phyloP scores from a whole-genome alignment of 805 yeast species.

The Cyberlindnera sargentensis region DNA sequence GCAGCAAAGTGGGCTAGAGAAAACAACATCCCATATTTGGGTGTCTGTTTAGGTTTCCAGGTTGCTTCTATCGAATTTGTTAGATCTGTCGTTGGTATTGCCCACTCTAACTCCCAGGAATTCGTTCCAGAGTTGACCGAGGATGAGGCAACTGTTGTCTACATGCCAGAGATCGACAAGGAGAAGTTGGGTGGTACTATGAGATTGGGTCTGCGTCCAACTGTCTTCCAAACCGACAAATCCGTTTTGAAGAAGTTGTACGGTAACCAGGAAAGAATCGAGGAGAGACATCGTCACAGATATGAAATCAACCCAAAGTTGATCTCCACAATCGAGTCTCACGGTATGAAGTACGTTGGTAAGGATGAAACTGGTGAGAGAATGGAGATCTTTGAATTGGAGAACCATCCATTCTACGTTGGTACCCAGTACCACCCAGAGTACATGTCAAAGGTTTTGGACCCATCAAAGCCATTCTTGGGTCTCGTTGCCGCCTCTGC shows the following conservation, averaged over 20 bases:
- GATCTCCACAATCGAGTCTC: conserved; percentile 59
- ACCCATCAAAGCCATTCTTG: conserved; percentile 93
- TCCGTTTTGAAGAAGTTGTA: conserved; percentile 71
- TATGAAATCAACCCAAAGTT: conserved; percentile 92
- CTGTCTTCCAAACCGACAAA: conserved; percentile 67
- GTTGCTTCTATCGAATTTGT: conserved; percentile 93
- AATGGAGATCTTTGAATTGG: conserved; percentile 89
- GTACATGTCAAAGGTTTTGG: conserved; percentile 90
- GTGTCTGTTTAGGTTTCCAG: conserved; percentile 96
- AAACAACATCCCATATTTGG: conserved; percentile 87
- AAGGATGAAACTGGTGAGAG: conserved; percentile 85
- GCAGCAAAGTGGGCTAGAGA: conserved; percentile 99
- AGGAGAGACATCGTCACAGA: conserved; percentile 97
- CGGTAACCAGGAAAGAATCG: conserved; percentile 59
- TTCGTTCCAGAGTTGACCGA: conserved; percentile 59
- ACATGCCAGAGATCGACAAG: conserved; percentile 98
- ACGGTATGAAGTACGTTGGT: conserved; percentile 87
- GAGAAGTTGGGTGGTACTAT: conserved; percentile 96
- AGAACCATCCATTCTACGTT: conserved; percentile 82
- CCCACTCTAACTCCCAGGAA: conserved; percentile 74
- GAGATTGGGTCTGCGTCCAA: conserved; percentile 94
- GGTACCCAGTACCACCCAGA: conserved; percentile 99
- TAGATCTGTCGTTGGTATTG: conserved; percentile 66
- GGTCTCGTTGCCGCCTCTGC: conserved; percentile 94
- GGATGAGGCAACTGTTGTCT: conserved; percentile 70